Percentiles rank a stretch among this genome's conserved stretches.
phyloP scores from a whole-genome alignment of 306 rosid species.

The Oemleria cerasiformis region DNA sequence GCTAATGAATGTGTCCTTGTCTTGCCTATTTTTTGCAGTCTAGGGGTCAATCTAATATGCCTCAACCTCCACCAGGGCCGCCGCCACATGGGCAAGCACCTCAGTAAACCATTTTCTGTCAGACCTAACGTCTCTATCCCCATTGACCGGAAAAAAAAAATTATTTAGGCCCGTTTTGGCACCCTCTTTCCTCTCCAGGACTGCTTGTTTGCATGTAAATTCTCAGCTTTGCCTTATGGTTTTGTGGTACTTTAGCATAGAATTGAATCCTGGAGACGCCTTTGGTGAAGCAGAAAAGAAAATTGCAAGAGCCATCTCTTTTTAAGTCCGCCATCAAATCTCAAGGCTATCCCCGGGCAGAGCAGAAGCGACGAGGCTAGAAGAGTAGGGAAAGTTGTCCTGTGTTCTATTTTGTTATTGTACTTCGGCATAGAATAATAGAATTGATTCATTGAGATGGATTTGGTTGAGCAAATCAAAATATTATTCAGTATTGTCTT shows the following conservation, averaged over 20 bases:
- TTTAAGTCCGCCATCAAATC: not conserved
- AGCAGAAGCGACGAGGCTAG: not conserved
- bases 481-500: not conserved
- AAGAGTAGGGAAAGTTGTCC: not conserved
- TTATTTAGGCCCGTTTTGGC: too few relatives aligned
- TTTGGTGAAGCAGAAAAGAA: not conserved
- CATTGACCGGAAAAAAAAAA: too few relatives aligned
- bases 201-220: not conserved
- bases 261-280: not conserved
- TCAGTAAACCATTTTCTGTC: slow-evolving; percentile 36
- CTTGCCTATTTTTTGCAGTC: slow-evolving; percentile 42
- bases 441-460: not conserved
- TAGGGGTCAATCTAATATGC: slow-evolving; percentile 79
- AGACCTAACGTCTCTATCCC: not conserved
- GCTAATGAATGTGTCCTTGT: slow-evolving; percentile 11
- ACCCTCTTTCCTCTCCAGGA: not conserved
- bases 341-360: not conserved
- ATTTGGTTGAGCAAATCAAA: not conserved
- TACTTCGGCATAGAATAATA: not conserved
- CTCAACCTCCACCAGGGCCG: slow-evolving; percentile 53
- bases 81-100: slow-evolving; percentile 55
- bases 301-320: not conserved
- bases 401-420: not conserved
- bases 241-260: not conserved
- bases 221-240: not conserved